phyloP scores from a whole-genome alignment of 495 filamentous ascomycete genomes.

The Neurospora sp. region DNA sequence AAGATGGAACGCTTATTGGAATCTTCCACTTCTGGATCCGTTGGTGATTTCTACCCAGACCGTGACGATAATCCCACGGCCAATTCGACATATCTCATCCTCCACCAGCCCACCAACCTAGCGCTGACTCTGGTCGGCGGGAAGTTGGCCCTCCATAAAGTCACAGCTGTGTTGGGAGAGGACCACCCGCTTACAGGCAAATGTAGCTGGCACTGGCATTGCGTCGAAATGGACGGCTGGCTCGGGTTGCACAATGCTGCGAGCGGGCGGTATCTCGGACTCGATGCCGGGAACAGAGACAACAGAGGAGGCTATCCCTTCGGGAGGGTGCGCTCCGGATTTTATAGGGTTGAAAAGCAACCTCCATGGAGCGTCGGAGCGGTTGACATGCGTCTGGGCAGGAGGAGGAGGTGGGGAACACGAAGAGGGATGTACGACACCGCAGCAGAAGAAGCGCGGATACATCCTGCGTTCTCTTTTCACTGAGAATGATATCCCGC shows the following conservation, averaged over 20 bases:
- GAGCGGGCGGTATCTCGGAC: neutral
- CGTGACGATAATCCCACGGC: neutral
- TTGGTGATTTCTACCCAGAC: neutral
- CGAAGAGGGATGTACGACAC: neutral
- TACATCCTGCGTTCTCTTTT: neutral
- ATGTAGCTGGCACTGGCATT: neutral
- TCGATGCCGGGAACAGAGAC: neutral
- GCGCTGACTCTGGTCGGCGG: neutral
- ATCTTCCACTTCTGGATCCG: neutral
- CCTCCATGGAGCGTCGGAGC: neutral
- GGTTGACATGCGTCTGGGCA: neutral
- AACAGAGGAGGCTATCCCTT: too few relatives aligned
- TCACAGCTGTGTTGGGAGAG: fast-evolving
- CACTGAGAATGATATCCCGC: neutral
- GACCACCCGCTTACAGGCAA: neutral
- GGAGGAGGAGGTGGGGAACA: neutral
- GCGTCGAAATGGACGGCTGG: neutral
- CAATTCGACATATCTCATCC: neutral
- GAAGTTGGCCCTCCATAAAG: neutral
- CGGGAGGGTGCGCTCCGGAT: too few relatives aligned
- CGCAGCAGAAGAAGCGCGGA: neutral
- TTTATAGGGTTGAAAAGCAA: neutral
- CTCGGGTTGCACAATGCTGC: neutral
- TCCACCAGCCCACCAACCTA: neutral
- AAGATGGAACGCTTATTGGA: neutral